A percentile compares a stretch with the other conserved stretches of the same genome.
These are phyloP conservation scores for Triadica sebifera DNA, from an alignment of 345 rosid species.

Conservation along the genomic window DNA sequence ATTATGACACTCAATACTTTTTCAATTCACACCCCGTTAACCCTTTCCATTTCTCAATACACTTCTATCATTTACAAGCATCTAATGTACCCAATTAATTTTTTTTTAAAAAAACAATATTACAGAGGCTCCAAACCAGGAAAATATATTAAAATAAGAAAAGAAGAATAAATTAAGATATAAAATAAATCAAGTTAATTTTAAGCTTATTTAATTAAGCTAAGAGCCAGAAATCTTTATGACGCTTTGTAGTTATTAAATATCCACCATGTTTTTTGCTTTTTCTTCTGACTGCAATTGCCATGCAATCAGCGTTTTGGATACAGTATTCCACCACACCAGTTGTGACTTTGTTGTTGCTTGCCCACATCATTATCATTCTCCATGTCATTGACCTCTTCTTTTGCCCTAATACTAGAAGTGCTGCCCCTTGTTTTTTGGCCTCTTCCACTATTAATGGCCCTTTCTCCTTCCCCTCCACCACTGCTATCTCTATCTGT, in stretches of 20 bases:
- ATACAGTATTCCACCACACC: slow-evolving; percentile 82
- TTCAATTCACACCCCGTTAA: slow-evolving; percentile 9
- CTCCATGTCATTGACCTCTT: slow-evolving; percentile 78
- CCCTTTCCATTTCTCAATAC: slow-evolving; percentile 5
- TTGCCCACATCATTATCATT: slow-evolving; percentile 75
- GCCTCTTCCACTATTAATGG: slow-evolving; percentile 81
- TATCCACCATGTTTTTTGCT: slow-evolving; percentile 83
- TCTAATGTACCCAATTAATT: not conserved
- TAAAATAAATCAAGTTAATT: not conserved
- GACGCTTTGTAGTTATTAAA: slow-evolving; percentile 87
- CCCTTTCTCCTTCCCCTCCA: slow-evolving; percentile 80
- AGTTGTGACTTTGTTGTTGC: slow-evolving; percentile 28
- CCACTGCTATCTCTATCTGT: slow-evolving; percentile 54
- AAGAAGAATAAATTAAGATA: not conserved
- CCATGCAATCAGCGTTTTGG: slow-evolving; percentile 84
- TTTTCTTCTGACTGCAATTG: slow-evolving; percentile 80
- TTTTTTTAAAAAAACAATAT: not conserved
- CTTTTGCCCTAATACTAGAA: slow-evolving; percentile 73
- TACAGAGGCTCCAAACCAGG: not conserved
- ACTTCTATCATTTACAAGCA: slow-evolving; percentile 36
- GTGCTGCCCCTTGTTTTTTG: slow-evolving; percentile 53
- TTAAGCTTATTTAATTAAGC: slow-evolving; percentile 36
- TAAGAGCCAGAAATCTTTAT: slow-evolving; percentile 94
- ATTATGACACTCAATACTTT: slow-evolving; percentile 13
- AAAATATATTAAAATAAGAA: not conserved